Conservation (phyloP, 2,329 filamentous ascomycete genomes). For the Ophiostoma sp. region DNA sequence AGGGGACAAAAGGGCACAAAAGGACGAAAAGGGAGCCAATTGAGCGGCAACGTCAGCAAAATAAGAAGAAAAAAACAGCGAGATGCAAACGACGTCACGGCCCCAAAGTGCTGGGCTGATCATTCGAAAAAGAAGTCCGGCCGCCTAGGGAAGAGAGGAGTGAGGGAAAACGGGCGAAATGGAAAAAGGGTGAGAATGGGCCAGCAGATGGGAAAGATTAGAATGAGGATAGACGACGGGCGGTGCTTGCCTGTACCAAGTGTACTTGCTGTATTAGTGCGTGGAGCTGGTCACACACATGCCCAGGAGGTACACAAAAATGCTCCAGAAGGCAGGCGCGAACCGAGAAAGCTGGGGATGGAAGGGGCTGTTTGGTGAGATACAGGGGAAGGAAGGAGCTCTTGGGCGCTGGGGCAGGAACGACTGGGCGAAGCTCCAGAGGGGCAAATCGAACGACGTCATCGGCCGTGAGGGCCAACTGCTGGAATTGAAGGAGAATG, state of each 20-base stretch:
- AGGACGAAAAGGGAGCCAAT: not conserved
- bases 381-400: constrained; percentile 5
- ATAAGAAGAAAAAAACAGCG: constrained; percentile 2
- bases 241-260: not conserved
- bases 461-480: not conserved
- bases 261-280: too few relatives aligned
- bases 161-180: not conserved
- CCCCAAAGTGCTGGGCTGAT: not conserved
- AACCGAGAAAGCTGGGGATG: not conserved
- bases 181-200: not conserved
- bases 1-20: not conserved
- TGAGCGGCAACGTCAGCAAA: constrained; percentile 21
- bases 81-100: constrained; percentile 19
- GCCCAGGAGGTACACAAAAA: not conserved
- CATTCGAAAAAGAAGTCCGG: not conserved
- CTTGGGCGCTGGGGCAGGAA: not conserved
- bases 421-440: constrained; percentile 1
- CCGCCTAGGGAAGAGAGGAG: not conserved
- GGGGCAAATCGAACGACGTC: constrained; percentile 23
- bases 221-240: not conserved
- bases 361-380: not conserved
- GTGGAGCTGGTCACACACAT: constrained; percentile 1
- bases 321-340: not conserved
- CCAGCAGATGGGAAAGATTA: not conserved
- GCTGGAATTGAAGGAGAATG: not conserved